Conservation (phyloP, 768 basidiomycete species). For the Lactarius akahatsu region DNA sequence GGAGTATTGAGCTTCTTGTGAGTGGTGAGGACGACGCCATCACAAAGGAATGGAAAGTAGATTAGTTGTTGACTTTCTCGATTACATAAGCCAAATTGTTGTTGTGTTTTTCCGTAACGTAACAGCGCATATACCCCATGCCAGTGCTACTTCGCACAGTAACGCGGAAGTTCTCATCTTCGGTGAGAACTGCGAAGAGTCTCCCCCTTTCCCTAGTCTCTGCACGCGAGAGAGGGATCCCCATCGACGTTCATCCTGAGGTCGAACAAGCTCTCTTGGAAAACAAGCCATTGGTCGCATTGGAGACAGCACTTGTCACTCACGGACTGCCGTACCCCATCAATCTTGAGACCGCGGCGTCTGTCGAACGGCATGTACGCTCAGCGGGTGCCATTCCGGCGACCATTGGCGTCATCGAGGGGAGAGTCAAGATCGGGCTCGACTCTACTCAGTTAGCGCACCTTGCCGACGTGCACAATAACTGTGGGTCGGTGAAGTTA, state of each 20-base stretch:
- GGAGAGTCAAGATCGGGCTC: conserved; percentile 86
- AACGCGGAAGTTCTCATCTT: conserved; percentile 17
- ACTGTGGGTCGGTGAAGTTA: conserved; percentile 54
- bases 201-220: conserved; percentile 30
- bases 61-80: conserved; percentile 12
- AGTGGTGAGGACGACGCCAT: conserved; percentile 66
- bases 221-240: conserved; percentile 31
- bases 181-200: background rate
- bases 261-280: conserved; percentile 74
- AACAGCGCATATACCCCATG: background rate
- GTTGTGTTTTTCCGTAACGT: background rate
- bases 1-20: conserved; percentile 80
- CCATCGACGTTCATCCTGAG: conserved; percentile 76
- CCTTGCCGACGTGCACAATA: conserved; percentile 54
- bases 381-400: conserved; percentile 80
- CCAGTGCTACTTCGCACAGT: conserved; percentile 17
- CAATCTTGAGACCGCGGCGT: conserved; percentile 67
- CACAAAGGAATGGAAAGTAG: conserved; percentile 77
- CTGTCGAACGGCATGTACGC: conserved; percentile 73
- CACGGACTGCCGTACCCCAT: conserved; percentile 87
- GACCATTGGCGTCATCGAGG: conserved; percentile 82
- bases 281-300: conserved; percentile 74
- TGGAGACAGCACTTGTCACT: conserved; percentile 90
- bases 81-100: background rate
- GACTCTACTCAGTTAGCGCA: conserved; percentile 59